These are phyloP conservation scores for Fraxinus velutina DNA, from an alignment of 305 asterid species.

Conservation along the genomic window DNA sequence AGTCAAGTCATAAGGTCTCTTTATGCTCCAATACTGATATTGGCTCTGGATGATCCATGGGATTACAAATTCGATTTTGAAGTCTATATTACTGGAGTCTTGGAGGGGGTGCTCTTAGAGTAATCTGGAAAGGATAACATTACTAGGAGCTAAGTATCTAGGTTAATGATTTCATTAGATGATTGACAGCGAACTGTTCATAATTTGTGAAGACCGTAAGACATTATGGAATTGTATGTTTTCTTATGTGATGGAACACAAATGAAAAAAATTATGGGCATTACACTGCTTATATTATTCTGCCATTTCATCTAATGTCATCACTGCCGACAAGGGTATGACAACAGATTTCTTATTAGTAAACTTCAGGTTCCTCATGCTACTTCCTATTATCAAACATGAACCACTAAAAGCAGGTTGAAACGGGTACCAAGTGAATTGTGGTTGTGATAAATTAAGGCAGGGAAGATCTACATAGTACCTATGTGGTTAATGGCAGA, in stretches of 20 bases:
- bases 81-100: neutral
- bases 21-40: neutral
- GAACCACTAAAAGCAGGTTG: neutral
- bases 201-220: neutral
- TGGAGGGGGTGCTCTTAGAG: neutral
- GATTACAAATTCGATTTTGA: neutral
- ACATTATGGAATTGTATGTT: neutral
- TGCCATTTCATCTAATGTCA: neutral
- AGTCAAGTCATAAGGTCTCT: neutral
- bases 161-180: neutral
- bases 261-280: neutral
- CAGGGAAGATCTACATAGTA: neutral
- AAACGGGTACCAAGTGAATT: neutral
- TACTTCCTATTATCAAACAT: neutral
- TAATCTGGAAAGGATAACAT: neutral
- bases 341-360: neutral
- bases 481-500: neutral
- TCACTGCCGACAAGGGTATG: neutral
- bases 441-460: neutral
- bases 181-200: neutral
- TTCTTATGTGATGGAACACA: neutral
- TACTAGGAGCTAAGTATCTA: neutral
- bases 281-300: neutral
- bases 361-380: neutral
- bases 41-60: neutral